Base-by-base conservation (phyloP, 352 stramenopile genomes). In the Albugo laibachii region DNA sequence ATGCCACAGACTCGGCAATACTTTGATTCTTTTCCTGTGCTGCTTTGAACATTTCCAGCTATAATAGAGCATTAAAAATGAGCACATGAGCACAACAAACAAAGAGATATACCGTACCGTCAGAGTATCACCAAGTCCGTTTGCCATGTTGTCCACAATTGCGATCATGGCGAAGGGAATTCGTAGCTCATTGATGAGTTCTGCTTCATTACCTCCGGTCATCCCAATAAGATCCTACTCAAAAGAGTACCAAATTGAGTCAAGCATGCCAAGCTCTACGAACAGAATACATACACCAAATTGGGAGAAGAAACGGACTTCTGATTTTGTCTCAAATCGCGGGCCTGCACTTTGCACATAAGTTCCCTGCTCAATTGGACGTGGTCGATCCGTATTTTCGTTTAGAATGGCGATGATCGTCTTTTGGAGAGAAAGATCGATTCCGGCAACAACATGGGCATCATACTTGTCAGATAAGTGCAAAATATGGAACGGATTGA, bases 321-420 rank as follows among this genome's bases (percentile, higher is more conserved):
- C 81, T 12, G 81, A 69, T 62, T 92, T 92, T 46, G 81, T 93
- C 61, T 93, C 81, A 53, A 93, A 92, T 50, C 81, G 77, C 34
- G 81, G 81, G 2, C 81, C 81, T 0, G 66, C 58, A 24, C 73
- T 82, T 61, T 93, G 81, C 41, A 92, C 70, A 62, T 93, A 93
- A 13, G 87, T 71, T 45, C 80, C 80, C 34, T 72, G 77, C 36
- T 85, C 67, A 47, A 31, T 31, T 31, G 8, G 24, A 8, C 81
- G 60, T 35, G 70, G 65, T 15, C 72, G 50, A 18, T 83, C 69
- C 35, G 62, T 51, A 11, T 55, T 63, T 5, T 46, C 36, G 14
- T 61, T 46, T 6, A 93, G 58, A 38, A 73, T 61, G 20, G 59
- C 48, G 35, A 86, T 36, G 21, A 92, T 42, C 20, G 62, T 57